Evolutionary conservation across 768 basidiomycete species (phyloP), one percentile per base, ranked within the genome.

Genomic region (Boletus reticuloceps): DNA sequence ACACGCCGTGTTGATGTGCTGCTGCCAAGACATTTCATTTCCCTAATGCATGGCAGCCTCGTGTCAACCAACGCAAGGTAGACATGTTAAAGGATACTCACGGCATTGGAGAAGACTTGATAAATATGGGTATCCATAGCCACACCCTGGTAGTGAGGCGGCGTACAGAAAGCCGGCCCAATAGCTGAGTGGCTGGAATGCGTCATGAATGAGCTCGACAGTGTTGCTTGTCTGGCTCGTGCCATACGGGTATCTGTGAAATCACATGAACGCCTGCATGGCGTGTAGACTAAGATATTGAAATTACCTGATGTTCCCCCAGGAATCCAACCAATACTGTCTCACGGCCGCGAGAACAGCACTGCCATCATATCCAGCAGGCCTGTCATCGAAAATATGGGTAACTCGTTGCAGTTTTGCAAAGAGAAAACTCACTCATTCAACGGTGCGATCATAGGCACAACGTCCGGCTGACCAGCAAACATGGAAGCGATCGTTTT

Each of bases 61-160:
- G 17, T 34, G 55, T 54, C 36, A 55, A 41, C 32, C 25, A 22
- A 34, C 29, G 14, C 19, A 12, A 46, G 16, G 16, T 11, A 43
- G n/a, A 36, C 36, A 39, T n/a, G 10, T 19, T n/a, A 4, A 46
- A 8, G 39, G 19, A 25, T 37, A 67, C 82, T 67, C 61, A 86
- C 87, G 19, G 73, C 67, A 37, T 78, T 62, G 20, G 78, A 80
- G 73, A 91, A 91, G 70, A 91, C 79, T 64, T 89, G 87, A 64
- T 91, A 91, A 50, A 86, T 82, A 64, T 91, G 89, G 34, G 86
- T 89, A 68, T 91, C 90, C 74, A 93, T 81, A 22, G 85, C 81
- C 19, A 91, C 91, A 12, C 88, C 87, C 39, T 84, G 64, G 54
- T 59, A 87, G 37, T 74, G 54, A 0, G 82, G 80, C n/a, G 69